These are phyloP conservation scores for Chlamydomonas sphaeroides DNA, from an alignment of 139 green algal genomes.

Conservation along the genomic window DNA sequence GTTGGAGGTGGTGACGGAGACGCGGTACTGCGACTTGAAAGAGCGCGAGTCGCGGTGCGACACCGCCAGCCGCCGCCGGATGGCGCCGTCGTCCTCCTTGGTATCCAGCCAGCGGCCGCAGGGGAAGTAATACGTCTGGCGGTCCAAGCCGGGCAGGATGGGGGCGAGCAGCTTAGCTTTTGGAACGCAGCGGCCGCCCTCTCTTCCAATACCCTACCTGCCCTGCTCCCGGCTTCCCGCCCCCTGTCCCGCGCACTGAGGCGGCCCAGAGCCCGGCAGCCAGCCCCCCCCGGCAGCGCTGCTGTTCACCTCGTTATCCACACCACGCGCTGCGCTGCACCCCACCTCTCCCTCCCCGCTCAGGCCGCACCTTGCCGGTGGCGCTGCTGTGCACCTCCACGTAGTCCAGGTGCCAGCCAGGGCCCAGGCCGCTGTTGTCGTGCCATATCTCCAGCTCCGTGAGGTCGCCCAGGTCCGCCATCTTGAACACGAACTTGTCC, in stretches of 20 bases:
- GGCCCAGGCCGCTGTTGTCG: conserved; percentile 45
- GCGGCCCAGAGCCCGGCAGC: too few species aligned
- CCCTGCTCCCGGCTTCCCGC: too few species aligned
- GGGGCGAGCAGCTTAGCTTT: too few species aligned
- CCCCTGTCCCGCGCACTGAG: too few species aligned
- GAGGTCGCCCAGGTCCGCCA: conserved; percentile 55
- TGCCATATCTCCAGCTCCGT: conserved; percentile 61
- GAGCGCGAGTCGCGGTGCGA: conserved; percentile 43
- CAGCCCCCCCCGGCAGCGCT: too few species aligned
- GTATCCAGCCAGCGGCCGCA: conserved; percentile 65
- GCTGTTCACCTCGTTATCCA: too few species aligned
- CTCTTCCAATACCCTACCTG: too few species aligned
- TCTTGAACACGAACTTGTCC: conserved; percentile 51
- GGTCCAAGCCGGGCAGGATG: background rate
- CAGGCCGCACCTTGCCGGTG: conserved; percentile 48
- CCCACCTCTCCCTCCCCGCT: too few species aligned
- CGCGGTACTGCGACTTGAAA: conserved; percentile 56
- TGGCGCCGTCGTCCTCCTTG: conserved; percentile 53
- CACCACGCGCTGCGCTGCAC: too few species aligned
- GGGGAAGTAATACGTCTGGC: conserved; percentile 65
- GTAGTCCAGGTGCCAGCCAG: conserved; percentile 73
- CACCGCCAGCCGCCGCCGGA: conserved; percentile 29
- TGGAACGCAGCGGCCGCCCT: too few species aligned
- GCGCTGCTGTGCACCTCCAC: conserved; percentile 65
- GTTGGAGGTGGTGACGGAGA: conserved; percentile 54